Conservation (phyloP, 2,329 filamentous ascomycete species). For the Penicillium concentricum region DNA sequence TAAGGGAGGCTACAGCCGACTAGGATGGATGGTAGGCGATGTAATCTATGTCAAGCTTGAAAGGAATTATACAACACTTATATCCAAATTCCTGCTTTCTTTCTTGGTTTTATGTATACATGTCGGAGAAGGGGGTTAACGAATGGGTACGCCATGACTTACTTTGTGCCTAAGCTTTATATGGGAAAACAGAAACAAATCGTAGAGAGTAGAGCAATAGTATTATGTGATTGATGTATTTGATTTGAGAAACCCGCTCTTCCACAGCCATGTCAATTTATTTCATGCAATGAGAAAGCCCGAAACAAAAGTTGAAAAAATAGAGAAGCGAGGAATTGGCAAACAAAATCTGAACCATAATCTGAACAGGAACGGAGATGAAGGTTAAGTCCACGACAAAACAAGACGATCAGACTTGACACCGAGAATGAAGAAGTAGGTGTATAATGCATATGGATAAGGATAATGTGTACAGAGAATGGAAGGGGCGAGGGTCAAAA, state of each 20-base stretch:
- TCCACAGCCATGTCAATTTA: not conserved
- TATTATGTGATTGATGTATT: not conserved
- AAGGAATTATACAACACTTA: no score
- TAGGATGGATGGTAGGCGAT: no score
- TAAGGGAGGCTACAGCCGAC: no score
- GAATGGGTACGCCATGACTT: no score
- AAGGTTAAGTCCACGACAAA: not conserved
- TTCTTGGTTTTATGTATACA: no score
- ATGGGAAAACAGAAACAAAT: not conserved
- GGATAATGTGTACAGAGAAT: slow-evolving; percentile 25
- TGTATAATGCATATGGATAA: slow-evolving; percentile 21
- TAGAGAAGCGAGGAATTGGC: not conserved
- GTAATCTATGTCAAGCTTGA: no score
- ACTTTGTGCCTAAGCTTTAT: not conserved
- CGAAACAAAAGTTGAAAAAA: not conserved
- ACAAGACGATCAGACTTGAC: not conserved
- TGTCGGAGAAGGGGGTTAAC: no score
- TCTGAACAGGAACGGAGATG: not conserved
- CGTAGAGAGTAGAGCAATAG: not conserved
- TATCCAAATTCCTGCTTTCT: no score
- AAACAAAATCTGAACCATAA: not conserved
- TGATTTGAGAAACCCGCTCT: not conserved
- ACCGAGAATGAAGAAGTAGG: not conserved
- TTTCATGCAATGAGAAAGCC: slow-evolving; percentile 7
- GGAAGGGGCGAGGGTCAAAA: not conserved